These are phyloP conservation scores for Chalaropsis thielavioides DNA, from an alignment of 2,329 filamentous ascomycete genomes.

Conservation along the genomic window DNA sequence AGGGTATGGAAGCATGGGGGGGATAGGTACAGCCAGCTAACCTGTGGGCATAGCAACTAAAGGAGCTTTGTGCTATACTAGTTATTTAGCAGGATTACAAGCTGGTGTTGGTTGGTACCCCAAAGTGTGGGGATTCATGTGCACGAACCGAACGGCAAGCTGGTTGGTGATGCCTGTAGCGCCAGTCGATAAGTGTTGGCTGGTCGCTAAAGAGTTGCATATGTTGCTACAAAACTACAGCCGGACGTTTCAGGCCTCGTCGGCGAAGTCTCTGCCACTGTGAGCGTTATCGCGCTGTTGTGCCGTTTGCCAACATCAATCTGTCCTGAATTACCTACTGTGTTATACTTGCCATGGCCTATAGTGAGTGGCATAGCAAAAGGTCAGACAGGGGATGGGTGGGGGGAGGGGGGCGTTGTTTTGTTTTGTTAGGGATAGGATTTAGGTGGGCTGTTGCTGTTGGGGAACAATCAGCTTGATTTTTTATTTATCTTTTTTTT, in stretches of 20 bases:
- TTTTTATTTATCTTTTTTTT: neutral
- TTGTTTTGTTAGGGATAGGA: conserved; percentile 12
- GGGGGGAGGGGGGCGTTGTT: conserved; percentile 13
- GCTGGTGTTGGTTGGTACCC: too few species aligned
- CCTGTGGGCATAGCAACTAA: neutral
- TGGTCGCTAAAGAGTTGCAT: neutral
- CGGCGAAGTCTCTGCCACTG: neutral
- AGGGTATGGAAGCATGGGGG: neutral
- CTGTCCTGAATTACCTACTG: neutral
- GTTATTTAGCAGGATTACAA: too few species aligned
- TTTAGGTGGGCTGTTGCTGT: conserved; percentile 12
- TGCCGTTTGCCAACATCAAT: neutral
- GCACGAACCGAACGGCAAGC: neutral
- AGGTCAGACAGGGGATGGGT: conserved; percentile 12
- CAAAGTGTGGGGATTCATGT: too few species aligned
- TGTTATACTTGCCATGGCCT: neutral
- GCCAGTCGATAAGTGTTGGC: neutral
- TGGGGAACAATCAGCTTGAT: conserved; percentile 13
- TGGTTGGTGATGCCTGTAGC: neutral
- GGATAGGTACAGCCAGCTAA: neutral
- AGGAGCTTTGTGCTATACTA: neutral
- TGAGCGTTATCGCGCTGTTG: neutral
- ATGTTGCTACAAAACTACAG: too few species aligned
- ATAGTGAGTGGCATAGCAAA: neutral
- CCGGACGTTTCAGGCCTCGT: too few species aligned